Evolutionary conservation across 2,329 filamentous ascomycete genomes (phyloP).

Genomic region (Exophiala spinifera): DNA sequence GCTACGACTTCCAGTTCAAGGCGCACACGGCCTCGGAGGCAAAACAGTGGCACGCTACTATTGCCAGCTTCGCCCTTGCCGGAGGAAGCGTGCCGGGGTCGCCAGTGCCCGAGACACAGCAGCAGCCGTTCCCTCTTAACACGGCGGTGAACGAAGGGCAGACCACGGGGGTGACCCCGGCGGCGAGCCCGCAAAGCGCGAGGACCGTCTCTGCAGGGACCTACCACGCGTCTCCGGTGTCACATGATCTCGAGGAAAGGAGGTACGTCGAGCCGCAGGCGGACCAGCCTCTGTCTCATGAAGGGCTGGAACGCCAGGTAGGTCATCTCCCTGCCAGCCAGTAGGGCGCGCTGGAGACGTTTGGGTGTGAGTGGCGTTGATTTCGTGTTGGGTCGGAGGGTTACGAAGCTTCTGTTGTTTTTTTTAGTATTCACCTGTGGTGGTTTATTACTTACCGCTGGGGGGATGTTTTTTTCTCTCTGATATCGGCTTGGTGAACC

Average conservation of each 20-base stretch:
- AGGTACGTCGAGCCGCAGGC: constrained; percentile 8
- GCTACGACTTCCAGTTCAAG: constrained; percentile 80
- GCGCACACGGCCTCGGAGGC: constrained; percentile 78
- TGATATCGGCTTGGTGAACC: no score
- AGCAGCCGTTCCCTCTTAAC: constrained; percentile 22
- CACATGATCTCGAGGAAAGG: constrained; percentile 4
- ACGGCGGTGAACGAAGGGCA: constrained; percentile 19
- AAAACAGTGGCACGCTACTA: constrained; percentile 77
- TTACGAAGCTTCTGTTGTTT: no score
- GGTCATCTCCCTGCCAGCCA: not conserved
- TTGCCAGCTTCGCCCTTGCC: constrained; percentile 39
- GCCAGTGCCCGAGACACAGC: constrained; percentile 22
- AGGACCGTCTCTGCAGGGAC: constrained; percentile 5
- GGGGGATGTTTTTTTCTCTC: no score
- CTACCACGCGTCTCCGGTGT: constrained; percentile 9
- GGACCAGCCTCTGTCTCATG: not conserved
- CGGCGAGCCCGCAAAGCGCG: constrained; percentile 1
- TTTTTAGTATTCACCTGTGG: no score
- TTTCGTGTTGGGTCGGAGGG: no score
- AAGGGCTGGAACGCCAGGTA: not conserved
- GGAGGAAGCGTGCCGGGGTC: constrained; percentile 23
- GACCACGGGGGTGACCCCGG: constrained; percentile 13
- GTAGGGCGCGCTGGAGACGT: not conserved
- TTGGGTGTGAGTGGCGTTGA: not conserved
- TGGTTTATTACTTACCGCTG: no score